Base-by-base conservation (phyloP, 768 basidiomycete genomes). In the Rubroboletus satanas region DNA sequence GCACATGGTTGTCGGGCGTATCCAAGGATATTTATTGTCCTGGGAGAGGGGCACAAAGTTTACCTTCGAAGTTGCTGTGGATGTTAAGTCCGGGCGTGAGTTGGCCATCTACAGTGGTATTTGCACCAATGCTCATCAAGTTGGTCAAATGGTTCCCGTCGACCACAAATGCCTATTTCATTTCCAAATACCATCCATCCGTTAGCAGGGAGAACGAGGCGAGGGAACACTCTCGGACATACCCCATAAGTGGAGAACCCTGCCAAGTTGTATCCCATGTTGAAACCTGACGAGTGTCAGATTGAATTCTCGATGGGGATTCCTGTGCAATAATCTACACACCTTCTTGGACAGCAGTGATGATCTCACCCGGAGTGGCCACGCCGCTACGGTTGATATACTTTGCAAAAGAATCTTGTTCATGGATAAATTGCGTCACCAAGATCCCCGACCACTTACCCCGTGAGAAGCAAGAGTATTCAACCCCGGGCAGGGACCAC, bases 81-180 rank as follows among this genome's bases (percentile, higher is more conserved):
- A 55, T 56, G 32, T 53, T 67, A 1, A 66, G 37, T 9, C 66
- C 65, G 0, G 63, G 59, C 35, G 54, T 56, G 46, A 57, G 28
- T 31, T 54, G 18, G 44, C 10, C 32, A 0, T 56, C 32, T 14
- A 38, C 54, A 7, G 66, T 66, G 7, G 55, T 45, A 21, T 67
- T 66, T 47, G 52, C 58, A 42, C 63, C 66, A 28, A 67, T 66
- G 41, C 44, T 54, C 66, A 66, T 66, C 60, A 65, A 52, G 43
- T 66, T 66, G 17, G 66, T 66, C 56, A 68, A 42, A 32, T 67
- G 65, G n/a, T 66, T 65, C 4, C 65, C 65, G 15, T 66, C 65
- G 6, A 66, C 65, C 26, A 66, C 1, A 21, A 66, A 66, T 31
- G 66, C 53, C 63, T 66, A 36, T 51, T 23, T 18, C 15, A 23